Evolutionary conservation across 805 yeast species (phyloP), one percentile per base, ranked within the genome.

Genomic region (Candida endomychidarum): DNA sequence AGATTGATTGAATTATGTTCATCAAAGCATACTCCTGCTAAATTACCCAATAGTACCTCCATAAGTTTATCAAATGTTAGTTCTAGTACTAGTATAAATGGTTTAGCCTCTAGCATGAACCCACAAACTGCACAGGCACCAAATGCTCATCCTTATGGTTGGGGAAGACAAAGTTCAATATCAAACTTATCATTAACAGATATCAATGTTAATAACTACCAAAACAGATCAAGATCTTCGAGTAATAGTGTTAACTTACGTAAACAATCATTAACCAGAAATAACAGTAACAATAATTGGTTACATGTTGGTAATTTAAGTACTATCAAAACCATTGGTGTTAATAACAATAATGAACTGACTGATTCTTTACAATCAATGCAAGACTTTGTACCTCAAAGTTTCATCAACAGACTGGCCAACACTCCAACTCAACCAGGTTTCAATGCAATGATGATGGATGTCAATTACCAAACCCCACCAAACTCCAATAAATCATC

Each of bases 321-420:
- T 45, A 61, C 55, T 38, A 32, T 32, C 21, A 32, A 32, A 21
- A 32, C 35, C 12, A 56, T 61, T 10, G 59, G 67, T 40, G 33
- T 46, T 20, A 42, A 47, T 4, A 41, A 37, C 21, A 33, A 15
- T n/a, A 57, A 54, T 33, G 52, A 45, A 16, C 63, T 69, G 37
- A 57, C 72, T 1, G 74, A 69, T 46, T 65, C 71, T 8, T 60
- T 69, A 46, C 73, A 65, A 49, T 67, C 70, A 41, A 62, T 67
- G 57, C 72, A 64, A 42, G 74, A 69, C 51, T 69, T 50, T 41
- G 74, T 69, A 4, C 72, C 75, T 2, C 73, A 66, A 41, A 54
- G 64, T 7, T 57, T 63, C 26, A 62, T 68, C 20, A 56, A 59
- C 40, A 52, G 65, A 45, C 54, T 61, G 36, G 58, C 65, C 14